A percentile compares a stretch with the other conserved stretches of the same genome.
Evolutionary conservation across 371 early-diverging fungal species (phyloP).

Genomic region (Mucor irregularis): DNA sequence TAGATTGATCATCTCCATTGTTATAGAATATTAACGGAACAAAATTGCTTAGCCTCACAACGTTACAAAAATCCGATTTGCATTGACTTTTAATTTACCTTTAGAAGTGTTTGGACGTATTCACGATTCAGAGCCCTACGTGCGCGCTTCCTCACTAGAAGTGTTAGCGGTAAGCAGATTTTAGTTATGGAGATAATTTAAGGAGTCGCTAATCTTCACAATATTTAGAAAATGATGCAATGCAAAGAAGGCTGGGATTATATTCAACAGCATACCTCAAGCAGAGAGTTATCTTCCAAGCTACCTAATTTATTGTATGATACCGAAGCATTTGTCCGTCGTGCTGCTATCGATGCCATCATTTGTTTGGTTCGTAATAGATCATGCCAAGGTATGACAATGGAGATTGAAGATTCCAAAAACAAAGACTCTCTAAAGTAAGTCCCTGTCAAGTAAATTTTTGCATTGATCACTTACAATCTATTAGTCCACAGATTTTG

Average conservation of each 20-base stretch:
- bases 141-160: constrained; percentile 54
- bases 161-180: constrained; percentile 40
- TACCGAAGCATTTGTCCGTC: constrained; percentile 61
- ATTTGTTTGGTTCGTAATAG: constrained; percentile 51
- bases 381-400: constrained; percentile 38
- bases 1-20: no score
- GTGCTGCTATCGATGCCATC: constrained; percentile 60
- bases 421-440: constrained; percentile 33
- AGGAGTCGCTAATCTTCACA: neutral
- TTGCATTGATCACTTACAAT: neutral
- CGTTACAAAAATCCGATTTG: constrained; percentile 43
- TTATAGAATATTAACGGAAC: no score
- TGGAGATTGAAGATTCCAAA: constrained; percentile 14
- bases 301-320: constrained; percentile 57
- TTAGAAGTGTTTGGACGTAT: constrained; percentile 46
- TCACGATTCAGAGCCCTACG: constrained; percentile 56
- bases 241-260: constrained; percentile 38
- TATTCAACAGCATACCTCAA: constrained; percentile 34
- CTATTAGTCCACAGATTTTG: constrained; percentile 42
- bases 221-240: constrained; percentile 32
- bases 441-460: no score
- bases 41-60: constrained; percentile 4
- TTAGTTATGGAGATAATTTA: neutral
- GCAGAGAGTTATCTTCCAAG: constrained; percentile 21
- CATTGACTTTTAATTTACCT: constrained; percentile 45